These are phyloP conservation scores for Septoria linicola DNA, from an alignment of 2,329 filamentous ascomycete species.

Conservation along the genomic window DNA sequence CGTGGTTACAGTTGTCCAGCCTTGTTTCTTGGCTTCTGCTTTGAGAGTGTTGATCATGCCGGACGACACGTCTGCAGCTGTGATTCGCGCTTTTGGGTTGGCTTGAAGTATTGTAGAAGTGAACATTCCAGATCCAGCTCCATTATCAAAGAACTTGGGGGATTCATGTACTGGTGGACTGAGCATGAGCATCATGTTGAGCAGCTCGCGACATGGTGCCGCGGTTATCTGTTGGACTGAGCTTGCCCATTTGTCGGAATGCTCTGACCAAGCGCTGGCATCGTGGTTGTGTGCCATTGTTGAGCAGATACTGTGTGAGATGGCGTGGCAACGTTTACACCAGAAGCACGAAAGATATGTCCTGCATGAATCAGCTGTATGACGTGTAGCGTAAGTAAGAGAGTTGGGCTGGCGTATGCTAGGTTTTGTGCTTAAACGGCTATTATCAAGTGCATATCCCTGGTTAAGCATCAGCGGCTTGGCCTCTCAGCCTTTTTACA, in stretches of 20 bases:
- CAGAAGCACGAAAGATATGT: neutral
- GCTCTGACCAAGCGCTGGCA: conserved; percentile 8
- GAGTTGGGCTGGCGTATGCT: neutral
- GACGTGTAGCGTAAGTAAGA: neutral
- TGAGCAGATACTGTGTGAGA: too few species aligned
- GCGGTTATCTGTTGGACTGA: conserved; percentile 17
- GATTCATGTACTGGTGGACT: conserved; percentile 1
- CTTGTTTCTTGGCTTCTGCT: conserved; percentile 2
- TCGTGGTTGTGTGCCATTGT: conserved; percentile 14
- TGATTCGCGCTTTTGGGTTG: conserved; percentile 9
- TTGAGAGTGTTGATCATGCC: conserved; percentile 14
- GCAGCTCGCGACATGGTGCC: conserved; percentile 14
- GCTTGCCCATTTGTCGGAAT: conserved; percentile 16
- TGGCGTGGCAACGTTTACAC: neutral
- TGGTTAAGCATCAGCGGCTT: too few species aligned
- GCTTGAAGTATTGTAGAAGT: conserved; percentile 8
- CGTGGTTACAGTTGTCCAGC: conserved; percentile 7
- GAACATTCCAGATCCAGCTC: conserved; percentile 17
- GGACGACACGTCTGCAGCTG: conserved; percentile 14
- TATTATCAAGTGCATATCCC: too few species aligned
- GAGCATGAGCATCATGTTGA: conserved; percentile 1
- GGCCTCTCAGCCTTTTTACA: neutral
- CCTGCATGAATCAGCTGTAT: neutral
- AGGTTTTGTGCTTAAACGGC: neutral
- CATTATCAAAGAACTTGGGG: conserved; percentile 15